Evolutionary conservation across 140 eudicot genomes (phyloP).

Genomic region (Erigeron philadelphicus): DNA sequence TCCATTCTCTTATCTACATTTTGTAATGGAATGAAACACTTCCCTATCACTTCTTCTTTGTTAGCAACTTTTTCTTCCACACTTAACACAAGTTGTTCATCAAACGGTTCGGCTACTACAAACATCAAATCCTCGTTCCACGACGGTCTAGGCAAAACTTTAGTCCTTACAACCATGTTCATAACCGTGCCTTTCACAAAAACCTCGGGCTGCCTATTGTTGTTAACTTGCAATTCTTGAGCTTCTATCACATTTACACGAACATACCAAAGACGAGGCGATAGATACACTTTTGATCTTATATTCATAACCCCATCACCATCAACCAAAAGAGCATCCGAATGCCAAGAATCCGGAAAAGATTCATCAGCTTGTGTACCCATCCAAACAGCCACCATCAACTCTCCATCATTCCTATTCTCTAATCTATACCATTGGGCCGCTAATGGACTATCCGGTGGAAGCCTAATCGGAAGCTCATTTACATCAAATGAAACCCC

Average conservation of each 20-base stretch:
- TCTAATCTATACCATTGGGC: slow-evolving; percentile 58
- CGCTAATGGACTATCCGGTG: slow-evolving; percentile 67
- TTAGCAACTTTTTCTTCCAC: slow-evolving; percentile 46
- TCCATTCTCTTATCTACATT: slow-evolving; percentile 46
- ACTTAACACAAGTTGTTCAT: slow-evolving; percentile 39
- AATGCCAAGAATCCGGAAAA: slow-evolving; percentile 48
- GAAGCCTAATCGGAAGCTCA: slow-evolving; percentile 57
- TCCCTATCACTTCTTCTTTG: slow-evolving; percentile 44
- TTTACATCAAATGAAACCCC: slow-evolving; percentile 35
- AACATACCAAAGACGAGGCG: slow-evolving; percentile 63
- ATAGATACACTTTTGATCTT: slow-evolving; percentile 53
- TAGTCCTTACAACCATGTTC: slow-evolving; percentile 33
- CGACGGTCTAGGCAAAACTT: slow-evolving; percentile 22
- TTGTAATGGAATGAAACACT: slow-evolving; percentile 39
- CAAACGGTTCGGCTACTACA: slow-evolving; percentile 62
- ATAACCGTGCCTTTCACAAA: slow-evolving; percentile 41
- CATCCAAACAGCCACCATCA: slow-evolving; percentile 64
- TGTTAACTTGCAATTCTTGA: slow-evolving; percentile 33
- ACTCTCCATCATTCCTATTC: slow-evolving; percentile 40
- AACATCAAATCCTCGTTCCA: slow-evolving; percentile 74
- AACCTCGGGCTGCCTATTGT: slow-evolving; percentile 33
- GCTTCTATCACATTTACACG: slow-evolving; percentile 65
- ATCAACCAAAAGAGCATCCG: slow-evolving; percentile 38
- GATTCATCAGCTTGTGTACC: slow-evolving; percentile 71
- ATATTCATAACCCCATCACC: slow-evolving; percentile 37